phyloP scores from a whole-genome alignment of 306 rosid genomes.

The Albizia julibrissin region DNA sequence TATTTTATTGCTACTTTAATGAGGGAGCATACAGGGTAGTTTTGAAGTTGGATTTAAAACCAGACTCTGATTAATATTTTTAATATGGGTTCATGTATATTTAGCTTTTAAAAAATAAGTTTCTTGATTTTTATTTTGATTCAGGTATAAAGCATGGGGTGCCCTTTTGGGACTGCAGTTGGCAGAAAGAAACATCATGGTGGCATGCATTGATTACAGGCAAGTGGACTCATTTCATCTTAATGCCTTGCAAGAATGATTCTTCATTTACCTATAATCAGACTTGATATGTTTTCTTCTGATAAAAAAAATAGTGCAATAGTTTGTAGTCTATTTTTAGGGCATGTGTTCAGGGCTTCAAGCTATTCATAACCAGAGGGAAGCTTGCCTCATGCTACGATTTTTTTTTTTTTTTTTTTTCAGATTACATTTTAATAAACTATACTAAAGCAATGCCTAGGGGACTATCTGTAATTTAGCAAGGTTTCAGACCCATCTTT shows the following conservation, averaged over 20 bases:
- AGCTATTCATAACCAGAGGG: conserved; percentile 17
- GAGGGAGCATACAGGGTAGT: background rate
- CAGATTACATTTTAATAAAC: background rate
- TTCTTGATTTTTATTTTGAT: conserved; percentile 38
- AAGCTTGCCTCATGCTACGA: background rate
- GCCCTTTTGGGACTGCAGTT: conserved; percentile 82
- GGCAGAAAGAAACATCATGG: conserved; percentile 87
- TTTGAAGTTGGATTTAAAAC: conserved; percentile 27
- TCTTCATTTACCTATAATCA: conserved; percentile 38
- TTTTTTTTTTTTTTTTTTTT: conserved; percentile 5
- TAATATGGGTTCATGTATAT: conserved; percentile 3
- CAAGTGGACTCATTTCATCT: conserved; percentile 47
- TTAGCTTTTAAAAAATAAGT: conserved; percentile 30
- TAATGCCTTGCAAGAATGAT: conserved; percentile 47
- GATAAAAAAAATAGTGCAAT: conserved; percentile 36
- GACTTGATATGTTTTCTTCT: conserved; percentile 40
- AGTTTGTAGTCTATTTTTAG: conserved; percentile 9
- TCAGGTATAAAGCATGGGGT: conserved; percentile 99
- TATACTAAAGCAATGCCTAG: background rate
- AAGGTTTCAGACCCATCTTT: background rate
- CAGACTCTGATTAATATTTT: background rate
- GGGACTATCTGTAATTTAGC: background rate
- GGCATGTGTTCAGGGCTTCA: conserved; percentile 15
- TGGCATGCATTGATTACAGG: conserved; percentile 96
- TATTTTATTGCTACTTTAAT: conserved; percentile 22